These are phyloP conservation scores for Tulasnella sp. DNA, from an alignment of 768 basidiomycete genomes.

Conservation along the genomic window DNA sequence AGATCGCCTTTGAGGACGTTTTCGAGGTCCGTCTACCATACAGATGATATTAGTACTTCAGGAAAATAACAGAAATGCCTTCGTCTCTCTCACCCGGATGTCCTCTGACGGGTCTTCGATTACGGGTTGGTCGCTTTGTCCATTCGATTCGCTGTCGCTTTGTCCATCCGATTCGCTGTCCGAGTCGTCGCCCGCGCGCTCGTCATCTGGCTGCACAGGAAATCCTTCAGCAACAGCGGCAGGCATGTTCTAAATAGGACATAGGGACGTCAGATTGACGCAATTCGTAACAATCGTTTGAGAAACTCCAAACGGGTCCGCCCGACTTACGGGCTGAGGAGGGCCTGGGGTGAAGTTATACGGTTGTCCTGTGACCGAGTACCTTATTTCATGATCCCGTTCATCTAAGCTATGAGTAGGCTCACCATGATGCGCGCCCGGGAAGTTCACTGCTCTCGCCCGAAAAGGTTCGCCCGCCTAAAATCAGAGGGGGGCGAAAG, in stretches of 20 bases:
- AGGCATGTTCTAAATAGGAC: too few relatives aligned
- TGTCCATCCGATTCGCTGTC: neutral
- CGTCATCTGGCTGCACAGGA: neutral
- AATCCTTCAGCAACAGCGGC: neutral
- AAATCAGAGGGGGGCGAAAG: neutral
- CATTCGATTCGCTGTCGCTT: neutral
- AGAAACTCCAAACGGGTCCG: too few relatives aligned
- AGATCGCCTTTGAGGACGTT: slow-evolving; percentile 30
- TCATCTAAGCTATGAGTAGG: too few relatives aligned
- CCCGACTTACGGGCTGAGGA: too few relatives aligned
- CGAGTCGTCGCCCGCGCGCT: neutral
- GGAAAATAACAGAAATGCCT: neutral
- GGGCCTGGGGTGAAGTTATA: too few relatives aligned
- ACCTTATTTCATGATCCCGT: too few relatives aligned
- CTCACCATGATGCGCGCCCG: too few relatives aligned
- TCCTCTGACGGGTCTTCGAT: neutral
- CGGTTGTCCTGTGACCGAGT: too few relatives aligned
- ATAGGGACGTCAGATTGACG: too few relatives aligned
- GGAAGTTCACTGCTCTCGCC: too few relatives aligned
- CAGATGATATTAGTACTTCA: neutral
- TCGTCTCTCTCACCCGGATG: neutral
- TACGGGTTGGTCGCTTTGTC: neutral
- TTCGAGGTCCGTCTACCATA: slow-evolving; percentile 31
- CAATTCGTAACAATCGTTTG: too few relatives aligned
- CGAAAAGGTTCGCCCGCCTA: too few relatives aligned